Conservation (phyloP, 1,284 basidiomycete species). For the Tilletia caries region DNA sequence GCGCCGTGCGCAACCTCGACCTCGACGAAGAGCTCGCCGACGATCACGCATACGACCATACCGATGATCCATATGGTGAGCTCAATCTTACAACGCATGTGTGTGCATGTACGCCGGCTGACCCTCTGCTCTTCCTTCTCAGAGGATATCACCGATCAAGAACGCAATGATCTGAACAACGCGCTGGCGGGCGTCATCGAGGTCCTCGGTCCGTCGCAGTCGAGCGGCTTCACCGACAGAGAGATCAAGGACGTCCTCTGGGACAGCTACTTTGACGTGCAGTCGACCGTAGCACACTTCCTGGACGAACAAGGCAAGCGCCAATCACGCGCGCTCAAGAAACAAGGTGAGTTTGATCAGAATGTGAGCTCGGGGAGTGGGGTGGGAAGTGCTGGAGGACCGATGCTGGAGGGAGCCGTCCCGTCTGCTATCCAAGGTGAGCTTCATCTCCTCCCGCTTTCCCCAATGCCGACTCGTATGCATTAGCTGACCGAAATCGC, state of each 20-base stretch:
- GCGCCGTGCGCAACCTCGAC: slow-evolving; percentile 83
- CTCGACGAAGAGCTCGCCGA: slow-evolving; percentile 69
- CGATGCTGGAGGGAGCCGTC: not conserved
- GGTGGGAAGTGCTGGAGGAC: not conserved
- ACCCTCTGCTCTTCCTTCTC: not conserved
- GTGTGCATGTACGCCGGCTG: not conserved
- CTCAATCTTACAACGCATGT: not conserved
- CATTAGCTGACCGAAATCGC: not conserved
- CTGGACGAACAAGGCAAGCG: slow-evolving; percentile 37
- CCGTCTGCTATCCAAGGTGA: not conserved
- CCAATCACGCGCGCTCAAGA: slow-evolving; percentile 36
- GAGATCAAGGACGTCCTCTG: slow-evolving; percentile 76
- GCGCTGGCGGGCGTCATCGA: slow-evolving; percentile 34
- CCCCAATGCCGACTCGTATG: not conserved
- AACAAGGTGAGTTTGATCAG: slow-evolving; percentile 31
- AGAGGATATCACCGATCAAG: slow-evolving; percentile 44
- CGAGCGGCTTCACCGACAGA: slow-evolving; percentile 41
- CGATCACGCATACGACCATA: slow-evolving; percentile 63
- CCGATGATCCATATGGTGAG: slow-evolving; percentile 39
- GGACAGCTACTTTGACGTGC: slow-evolving; percentile 83
- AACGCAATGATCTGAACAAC: slow-evolving; percentile 37
- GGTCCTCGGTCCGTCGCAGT: slow-evolving; percentile 35
- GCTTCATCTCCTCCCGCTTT: not conserved
- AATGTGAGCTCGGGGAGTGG: slow-evolving; percentile 24
- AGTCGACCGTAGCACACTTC: slow-evolving; percentile 71